Conservation (phyloP, 1,139 yeast species). For the Pichia terricola region DNA sequence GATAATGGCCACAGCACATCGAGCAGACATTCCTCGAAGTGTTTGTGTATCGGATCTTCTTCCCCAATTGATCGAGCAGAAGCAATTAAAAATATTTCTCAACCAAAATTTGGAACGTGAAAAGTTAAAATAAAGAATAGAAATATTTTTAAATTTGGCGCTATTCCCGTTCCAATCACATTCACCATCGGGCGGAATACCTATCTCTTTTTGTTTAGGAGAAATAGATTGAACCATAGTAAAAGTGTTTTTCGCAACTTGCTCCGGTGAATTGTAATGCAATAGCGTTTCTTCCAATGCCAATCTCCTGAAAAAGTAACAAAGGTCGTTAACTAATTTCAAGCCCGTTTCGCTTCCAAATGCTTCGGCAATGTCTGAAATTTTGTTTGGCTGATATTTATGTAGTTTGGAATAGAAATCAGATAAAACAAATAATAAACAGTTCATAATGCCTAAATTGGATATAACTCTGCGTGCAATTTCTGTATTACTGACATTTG, state of each 20-base stretch:
- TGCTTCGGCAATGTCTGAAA: constrained; percentile 35
- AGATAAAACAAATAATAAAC: constrained; percentile 28
- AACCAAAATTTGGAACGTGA: constrained; percentile 44
- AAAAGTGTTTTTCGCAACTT: constrained; percentile 29
- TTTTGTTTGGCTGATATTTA: constrained; percentile 37
- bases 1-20: constrained; percentile 34
- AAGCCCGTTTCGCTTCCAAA: constrained; percentile 35
- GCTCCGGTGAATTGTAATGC: constrained; percentile 37
- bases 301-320: constrained; percentile 38
- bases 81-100: constrained; percentile 31
- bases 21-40: constrained; percentile 27
- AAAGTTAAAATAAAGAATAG: constrained; percentile 43
- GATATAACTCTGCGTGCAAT: constrained; percentile 21
- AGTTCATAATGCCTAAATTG: constrained; percentile 25
- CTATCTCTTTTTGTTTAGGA: constrained; percentile 29
- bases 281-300: constrained; percentile 49
- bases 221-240: constrained; percentile 20
- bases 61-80: constrained; percentile 32
- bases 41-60: constrained; percentile 34
- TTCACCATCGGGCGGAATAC: constrained; percentile 26
- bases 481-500: constrained; percentile 1
- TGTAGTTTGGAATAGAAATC: constrained; percentile 48
- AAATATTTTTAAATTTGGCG: constrained; percentile 51
- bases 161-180: constrained; percentile 33
- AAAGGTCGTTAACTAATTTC: constrained; percentile 29